Conservation (phyloP, 805 yeast species). For the Candida ponderosae region DNA sequence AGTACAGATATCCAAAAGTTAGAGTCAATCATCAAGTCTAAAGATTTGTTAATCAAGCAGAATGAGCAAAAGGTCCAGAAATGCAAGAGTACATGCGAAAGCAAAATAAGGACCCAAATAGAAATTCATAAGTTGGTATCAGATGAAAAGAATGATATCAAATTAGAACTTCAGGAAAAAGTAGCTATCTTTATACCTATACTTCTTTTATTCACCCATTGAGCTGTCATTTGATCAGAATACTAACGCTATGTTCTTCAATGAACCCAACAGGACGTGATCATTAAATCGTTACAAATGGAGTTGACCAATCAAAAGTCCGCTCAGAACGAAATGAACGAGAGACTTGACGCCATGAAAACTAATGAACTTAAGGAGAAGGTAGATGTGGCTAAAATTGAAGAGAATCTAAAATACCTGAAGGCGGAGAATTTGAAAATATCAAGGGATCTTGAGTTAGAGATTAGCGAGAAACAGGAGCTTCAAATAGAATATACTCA, state of each 20-base stretch:
- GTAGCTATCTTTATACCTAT: constrained; percentile 14
- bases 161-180: constrained; percentile 11
- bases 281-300: constrained; percentile 9
- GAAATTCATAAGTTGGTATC: constrained; percentile 23
- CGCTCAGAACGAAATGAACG: neutral
- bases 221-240: constrained; percentile 10
- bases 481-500: too few relatives aligned
- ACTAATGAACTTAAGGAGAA: too few relatives aligned
- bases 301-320: constrained; percentile 1
- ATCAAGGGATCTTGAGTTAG: too few relatives aligned
- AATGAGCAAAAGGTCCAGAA: constrained; percentile 12
- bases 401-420: too few relatives aligned
- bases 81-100: constrained; percentile 21
- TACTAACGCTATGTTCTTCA: constrained; percentile 19
- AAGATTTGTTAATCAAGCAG: constrained; percentile 3
- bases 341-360: too few relatives aligned
- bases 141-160: constrained; percentile 21
- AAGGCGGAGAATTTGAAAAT: too few relatives aligned
- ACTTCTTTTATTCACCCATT: too few relatives aligned
- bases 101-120: constrained; percentile 26
- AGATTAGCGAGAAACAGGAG: too few relatives aligned
- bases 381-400: too few relatives aligned
- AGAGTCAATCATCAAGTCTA: neutral
- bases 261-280: constrained; percentile 13
- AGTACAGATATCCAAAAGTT: constrained; percentile 1